A percentile compares a stretch with the other conserved stretches of the same genome.
Evolutionary conservation across 2,329 filamentous ascomycete species (phyloP).

Genomic region (Anisogramma anomala): DNA sequence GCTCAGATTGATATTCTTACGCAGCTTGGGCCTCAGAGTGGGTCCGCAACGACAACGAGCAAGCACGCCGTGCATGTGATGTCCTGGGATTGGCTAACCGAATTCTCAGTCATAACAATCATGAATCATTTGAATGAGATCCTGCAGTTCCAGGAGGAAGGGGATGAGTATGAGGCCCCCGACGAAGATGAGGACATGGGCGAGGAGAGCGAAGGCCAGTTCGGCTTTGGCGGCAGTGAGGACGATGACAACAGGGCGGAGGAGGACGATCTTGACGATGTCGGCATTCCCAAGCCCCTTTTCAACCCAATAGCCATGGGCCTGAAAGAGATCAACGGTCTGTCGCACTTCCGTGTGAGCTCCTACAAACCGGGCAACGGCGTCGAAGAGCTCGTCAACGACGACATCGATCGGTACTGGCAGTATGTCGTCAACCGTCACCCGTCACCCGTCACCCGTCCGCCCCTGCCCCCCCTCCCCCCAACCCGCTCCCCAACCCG

Average conservation of each 20-base stretch:
- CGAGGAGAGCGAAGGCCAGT: not conserved
- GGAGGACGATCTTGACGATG: slow-evolving; percentile 10
- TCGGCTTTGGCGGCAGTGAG: slow-evolving; percentile 4
- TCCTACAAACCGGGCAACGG: slow-evolving; percentile 72
- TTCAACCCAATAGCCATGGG: slow-evolving; percentile 45
- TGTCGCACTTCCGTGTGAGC: slow-evolving; percentile 73
- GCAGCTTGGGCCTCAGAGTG: too few relatives aligned
- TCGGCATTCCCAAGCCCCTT: slow-evolving; percentile 1
- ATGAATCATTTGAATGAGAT: slow-evolving; percentile 10
- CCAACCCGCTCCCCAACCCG: too few relatives aligned
- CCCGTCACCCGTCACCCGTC: too few relatives aligned
- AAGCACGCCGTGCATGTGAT: too few relatives aligned
- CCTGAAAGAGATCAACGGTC: slow-evolving; percentile 73
- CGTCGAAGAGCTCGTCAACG: slow-evolving; percentile 62
- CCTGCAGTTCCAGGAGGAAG: slow-evolving; percentile 15
- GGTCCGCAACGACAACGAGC: too few relatives aligned
- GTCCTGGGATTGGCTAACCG: too few relatives aligned
- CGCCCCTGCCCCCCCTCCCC: too few relatives aligned
- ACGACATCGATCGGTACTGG: slow-evolving; percentile 66
- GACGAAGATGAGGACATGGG: slow-evolving; percentile 9
- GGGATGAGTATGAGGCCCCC: slow-evolving; percentile 16
- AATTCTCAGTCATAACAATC: too few relatives aligned
- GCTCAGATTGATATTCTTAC: too few relatives aligned
- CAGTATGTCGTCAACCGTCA: too few relatives aligned
- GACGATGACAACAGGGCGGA: not conserved